These are phyloP conservation scores for Dictyostelium firmibasis DNA, from an alignment of 78 protist species.

Conservation along the genomic window DNA sequence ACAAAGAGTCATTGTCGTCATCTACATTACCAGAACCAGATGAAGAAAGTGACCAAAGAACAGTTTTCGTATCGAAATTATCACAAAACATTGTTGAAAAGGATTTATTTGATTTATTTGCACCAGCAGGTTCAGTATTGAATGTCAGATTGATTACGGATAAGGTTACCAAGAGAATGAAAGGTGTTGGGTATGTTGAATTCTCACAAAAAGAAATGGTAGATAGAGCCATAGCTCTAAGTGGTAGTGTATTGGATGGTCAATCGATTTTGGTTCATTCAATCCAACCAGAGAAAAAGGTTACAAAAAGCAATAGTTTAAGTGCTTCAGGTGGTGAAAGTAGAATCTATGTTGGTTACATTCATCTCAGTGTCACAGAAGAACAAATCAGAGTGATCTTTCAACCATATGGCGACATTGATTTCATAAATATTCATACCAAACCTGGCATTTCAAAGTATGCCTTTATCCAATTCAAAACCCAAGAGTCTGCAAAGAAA, in stretches of 20 bases:
- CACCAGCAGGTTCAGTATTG: slow-evolving; percentile 43
- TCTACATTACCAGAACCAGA: slow-evolving; percentile 42
- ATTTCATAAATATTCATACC: slow-evolving; percentile 32
- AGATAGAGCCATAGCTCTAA: background rate
- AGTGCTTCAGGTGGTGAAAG: background rate
- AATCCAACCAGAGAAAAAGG: slow-evolving; percentile 51
- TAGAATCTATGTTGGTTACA: slow-evolving; percentile 58
- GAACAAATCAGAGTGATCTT: slow-evolving; percentile 31
- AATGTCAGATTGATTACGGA: slow-evolving; percentile 36
- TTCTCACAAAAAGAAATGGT: slow-evolving; percentile 16
- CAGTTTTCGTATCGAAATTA: slow-evolving; percentile 45
- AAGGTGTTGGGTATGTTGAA: slow-evolving; percentile 73
- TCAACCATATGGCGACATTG: slow-evolving; percentile 37
- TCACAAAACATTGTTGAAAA: slow-evolving; percentile 25
- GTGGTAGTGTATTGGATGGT: slow-evolving; percentile 2
- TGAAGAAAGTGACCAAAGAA: slow-evolving; percentile 54
- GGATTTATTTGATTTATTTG: slow-evolving; percentile 40
- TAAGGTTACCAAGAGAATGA: slow-evolving; percentile 23
- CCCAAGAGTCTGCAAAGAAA: slow-evolving; percentile 21
- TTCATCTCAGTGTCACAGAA: slow-evolving; percentile 3
- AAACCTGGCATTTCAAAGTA: slow-evolving; percentile 57
- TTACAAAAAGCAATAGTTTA: background rate
- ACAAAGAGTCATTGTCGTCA: too few relatives aligned
- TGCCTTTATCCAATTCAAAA: slow-evolving; percentile 50
- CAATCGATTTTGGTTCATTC: slow-evolving; percentile 39